Conservation (phyloP, 2,329 filamentous ascomycete species). For the Xylariaceae sp. region DNA sequence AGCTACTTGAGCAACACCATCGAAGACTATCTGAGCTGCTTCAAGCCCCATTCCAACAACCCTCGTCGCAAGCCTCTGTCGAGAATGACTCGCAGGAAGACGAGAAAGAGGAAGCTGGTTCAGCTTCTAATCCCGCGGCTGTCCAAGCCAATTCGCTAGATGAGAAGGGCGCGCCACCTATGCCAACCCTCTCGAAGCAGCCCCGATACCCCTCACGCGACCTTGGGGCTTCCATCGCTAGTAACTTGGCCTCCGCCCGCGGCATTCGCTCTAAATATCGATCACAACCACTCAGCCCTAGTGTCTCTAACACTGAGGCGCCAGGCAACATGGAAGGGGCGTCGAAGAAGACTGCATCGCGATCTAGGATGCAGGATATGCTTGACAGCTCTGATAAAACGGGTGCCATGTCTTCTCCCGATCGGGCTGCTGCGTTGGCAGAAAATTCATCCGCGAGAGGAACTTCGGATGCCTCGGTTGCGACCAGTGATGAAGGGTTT, state of each 20-base stretch:
- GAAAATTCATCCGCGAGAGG: constrained; percentile 37
- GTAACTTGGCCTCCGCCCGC: constrained; percentile 82
- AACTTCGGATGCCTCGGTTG: constrained; percentile 36
- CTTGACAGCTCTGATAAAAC: constrained; percentile 61
- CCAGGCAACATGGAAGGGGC: constrained; percentile 71
- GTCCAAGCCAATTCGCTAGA: constrained; percentile 31
- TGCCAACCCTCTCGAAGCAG: constrained; percentile 48
- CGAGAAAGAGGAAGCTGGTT: constrained; percentile 44
- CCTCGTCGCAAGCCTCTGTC: constrained; percentile 45
- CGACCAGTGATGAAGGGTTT: constrained; percentile 75
- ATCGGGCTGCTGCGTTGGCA: constrained; percentile 31
- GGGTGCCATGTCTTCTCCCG: constrained; percentile 56
- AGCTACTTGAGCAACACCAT: constrained; percentile 87
- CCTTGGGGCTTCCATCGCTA: constrained; percentile 82
- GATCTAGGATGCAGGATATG: constrained; percentile 61
- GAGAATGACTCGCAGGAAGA: constrained; percentile 46
- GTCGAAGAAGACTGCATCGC: constrained; percentile 56
- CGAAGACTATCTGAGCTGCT: constrained; percentile 81
- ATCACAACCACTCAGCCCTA: constrained; percentile 72
- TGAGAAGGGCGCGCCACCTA: constrained; percentile 38
- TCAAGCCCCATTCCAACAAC: constrained; percentile 67
- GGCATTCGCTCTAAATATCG: constrained; percentile 73
- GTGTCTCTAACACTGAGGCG: constrained; percentile 74
- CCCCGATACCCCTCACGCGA: constrained; percentile 67
- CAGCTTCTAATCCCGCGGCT: constrained; percentile 32